Evolutionary conservation across 2,329 filamentous ascomycete genomes (phyloP).

Genomic region (Ambrosiella cleistominuta): DNA sequence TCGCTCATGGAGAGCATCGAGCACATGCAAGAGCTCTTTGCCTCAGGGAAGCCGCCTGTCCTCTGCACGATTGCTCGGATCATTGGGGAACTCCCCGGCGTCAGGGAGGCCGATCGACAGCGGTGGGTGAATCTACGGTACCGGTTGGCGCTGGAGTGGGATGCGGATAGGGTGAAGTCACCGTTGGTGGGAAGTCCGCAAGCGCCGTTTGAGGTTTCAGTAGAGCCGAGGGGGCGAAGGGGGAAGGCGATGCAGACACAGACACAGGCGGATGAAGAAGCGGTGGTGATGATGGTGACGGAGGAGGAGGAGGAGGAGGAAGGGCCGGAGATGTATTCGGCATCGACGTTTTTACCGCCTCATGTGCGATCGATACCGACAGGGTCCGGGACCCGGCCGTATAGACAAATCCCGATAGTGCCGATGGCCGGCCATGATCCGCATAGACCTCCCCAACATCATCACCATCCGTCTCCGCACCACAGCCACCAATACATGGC

Average conservation of each 20-base stretch:
- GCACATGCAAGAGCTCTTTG: constrained; percentile 17
- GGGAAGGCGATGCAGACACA: background rate
- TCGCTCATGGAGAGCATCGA: constrained; percentile 23
- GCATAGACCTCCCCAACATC: too few species aligned
- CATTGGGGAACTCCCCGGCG: constrained; percentile 19
- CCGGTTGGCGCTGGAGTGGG: constrained; percentile 14
- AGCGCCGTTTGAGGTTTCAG: background rate
- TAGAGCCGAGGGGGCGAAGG: too few species aligned
- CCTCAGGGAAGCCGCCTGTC: constrained; percentile 21
- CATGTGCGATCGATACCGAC: background rate
- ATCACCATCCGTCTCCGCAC: too few species aligned
- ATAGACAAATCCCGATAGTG: background rate
- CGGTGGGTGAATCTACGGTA: constrained; percentile 19
- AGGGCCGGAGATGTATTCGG: background rate
- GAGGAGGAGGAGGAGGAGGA: background rate
- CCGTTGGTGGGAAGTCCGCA: background rate
- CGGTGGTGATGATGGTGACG: background rate
- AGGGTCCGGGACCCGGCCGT: background rate
- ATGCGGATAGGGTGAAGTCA: background rate
- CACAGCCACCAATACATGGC: constrained; percentile 1
- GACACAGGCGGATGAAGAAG: background rate
- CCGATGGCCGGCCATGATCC: too few species aligned
- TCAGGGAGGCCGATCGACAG: constrained; percentile 20
- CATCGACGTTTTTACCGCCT: background rate
- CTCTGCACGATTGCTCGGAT: constrained; percentile 21